Percentiles rank a stretch among this genome's conserved stretches.
These are phyloP conservation scores for Carex parvula DNA, from an alignment of 176 grass and related monocot species.

Conservation along the genomic window DNA sequence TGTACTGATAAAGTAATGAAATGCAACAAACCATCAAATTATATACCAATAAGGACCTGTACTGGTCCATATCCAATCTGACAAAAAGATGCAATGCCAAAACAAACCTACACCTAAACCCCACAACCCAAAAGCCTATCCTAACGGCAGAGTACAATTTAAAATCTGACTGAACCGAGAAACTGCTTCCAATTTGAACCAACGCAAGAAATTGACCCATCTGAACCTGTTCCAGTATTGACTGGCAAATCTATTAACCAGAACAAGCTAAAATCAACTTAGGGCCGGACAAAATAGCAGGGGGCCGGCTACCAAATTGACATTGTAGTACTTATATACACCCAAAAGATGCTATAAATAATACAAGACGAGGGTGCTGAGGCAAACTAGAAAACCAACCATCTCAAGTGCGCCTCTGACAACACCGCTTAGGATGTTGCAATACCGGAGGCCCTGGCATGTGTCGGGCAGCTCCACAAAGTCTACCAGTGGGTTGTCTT, in stretches of 20 bases:
- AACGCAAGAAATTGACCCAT: not conserved
- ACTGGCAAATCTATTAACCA: not conserved
- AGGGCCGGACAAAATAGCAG: not conserved
- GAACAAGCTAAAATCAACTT: not conserved
- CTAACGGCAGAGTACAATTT: not conserved
- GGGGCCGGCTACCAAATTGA: not conserved
- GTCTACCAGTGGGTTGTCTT: conserved; percentile 96
- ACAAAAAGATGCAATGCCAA: not conserved
- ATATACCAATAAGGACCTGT: not conserved
- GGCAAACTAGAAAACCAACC: conserved; percentile 34
- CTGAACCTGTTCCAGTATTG: not conserved
- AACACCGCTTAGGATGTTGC: conserved; percentile 91
- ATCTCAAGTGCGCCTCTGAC: conserved; percentile 93
- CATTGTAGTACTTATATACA: not conserved
- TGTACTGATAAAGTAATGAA: not conserved
- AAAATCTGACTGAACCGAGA: not conserved
- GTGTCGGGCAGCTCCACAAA: conserved; percentile 98
- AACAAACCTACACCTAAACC: not conserved
- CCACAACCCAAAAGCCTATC: not conserved
- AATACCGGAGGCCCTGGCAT: conserved; percentile 90
- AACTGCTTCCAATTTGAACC: not conserved
- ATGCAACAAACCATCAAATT: not conserved
- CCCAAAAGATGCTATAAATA: not conserved
- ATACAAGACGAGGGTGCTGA: not conserved
- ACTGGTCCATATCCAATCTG: not conserved